A percentile compares a stretch with the other conserved stretches of the same genome.
Conservation (phyloP, 345 rosid species). For the Eucalyptus lansdowneana region DNA sequence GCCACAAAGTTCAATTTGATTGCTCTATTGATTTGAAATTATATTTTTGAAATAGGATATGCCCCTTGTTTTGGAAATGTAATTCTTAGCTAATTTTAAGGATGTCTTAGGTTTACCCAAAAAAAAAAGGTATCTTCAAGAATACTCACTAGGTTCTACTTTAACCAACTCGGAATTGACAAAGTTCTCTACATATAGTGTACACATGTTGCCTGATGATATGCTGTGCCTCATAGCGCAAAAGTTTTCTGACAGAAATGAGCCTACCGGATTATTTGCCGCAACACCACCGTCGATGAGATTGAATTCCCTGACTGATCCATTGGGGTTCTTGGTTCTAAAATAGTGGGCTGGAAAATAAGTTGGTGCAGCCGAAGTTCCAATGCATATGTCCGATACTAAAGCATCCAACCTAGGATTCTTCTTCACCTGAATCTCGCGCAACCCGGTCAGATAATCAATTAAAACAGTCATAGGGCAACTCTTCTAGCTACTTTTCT, state of each 20-base stretch:
- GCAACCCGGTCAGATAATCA: not conserved
- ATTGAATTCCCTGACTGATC: slow-evolving; percentile 28
- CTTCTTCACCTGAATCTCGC: slow-evolving; percentile 8
- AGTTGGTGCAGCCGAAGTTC: slow-evolving; percentile 63
- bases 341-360: slow-evolving; percentile 41
- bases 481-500: not conserved
- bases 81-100: not conserved
- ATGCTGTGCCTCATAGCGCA: not conserved
- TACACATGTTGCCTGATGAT: not conserved
- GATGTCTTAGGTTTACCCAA: not conserved
- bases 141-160: not conserved
- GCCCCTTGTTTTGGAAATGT: not conserved
- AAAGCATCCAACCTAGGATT: slow-evolving; percentile 24
- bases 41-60: not conserved
- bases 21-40: too few species aligned
- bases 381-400: slow-evolving; percentile 44
- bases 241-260: not conserved
- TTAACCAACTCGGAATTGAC: not conserved
- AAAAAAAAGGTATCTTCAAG: not conserved
- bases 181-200: not conserved
- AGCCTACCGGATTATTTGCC: slow-evolving; percentile 40
- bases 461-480: not conserved
- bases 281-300: slow-evolving; percentile 79
- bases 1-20: accelerated
- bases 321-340: slow-evolving; percentile 13